These are phyloP conservation scores for Piloderma croceum DNA, from an alignment of 768 basidiomycete genomes.

Conservation along the genomic window DNA sequence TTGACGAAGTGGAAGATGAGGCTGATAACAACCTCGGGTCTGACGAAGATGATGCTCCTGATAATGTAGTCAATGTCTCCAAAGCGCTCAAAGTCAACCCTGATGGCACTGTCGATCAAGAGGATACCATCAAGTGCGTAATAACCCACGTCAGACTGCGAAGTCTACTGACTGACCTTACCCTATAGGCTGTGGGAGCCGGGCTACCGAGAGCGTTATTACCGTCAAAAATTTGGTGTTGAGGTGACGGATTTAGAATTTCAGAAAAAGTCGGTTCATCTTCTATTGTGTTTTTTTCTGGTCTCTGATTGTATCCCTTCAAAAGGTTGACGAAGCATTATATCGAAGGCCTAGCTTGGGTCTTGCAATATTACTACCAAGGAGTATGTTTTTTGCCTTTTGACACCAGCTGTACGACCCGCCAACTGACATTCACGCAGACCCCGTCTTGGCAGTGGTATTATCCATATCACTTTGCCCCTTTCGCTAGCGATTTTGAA, in stretches of 20 bases:
- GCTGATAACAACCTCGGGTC: conserved; percentile 43
- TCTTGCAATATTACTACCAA: conserved; percentile 96
- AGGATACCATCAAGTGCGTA: conserved; percentile 84
- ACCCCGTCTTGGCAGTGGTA: conserved; percentile 98
- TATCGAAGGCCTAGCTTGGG: conserved; percentile 93
- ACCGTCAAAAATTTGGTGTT: conserved; percentile 85
- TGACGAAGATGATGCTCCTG: conserved; percentile 35
- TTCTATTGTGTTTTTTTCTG: not conserved
- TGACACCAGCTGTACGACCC: not conserved
- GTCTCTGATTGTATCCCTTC: conserved; percentile 6
- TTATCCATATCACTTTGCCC: conserved; percentile 97
- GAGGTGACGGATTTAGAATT: conserved; percentile 66
- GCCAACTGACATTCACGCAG: conserved; percentile 31
- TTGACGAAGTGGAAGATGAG: conserved; percentile 39
- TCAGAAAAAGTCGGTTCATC: conserved; percentile 56
- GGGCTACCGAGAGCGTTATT: conserved; percentile 94
- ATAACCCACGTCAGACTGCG: conserved; percentile 2
- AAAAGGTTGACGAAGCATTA: conserved; percentile 75
- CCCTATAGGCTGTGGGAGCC: conserved; percentile 82
- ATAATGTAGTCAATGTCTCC: conserved; percentile 24
- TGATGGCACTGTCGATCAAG: conserved; percentile 92
- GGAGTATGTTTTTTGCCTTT: conserved; percentile 56
- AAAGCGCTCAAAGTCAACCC: conserved; percentile 69
- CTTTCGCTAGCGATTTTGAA: conserved; percentile 92
- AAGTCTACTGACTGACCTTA: conserved; percentile 6